Percentiles rank a stretch among this genome's conserved stretches.
phyloP scores from a whole-genome alignment of 202 grass and related monocot genomes.

The Zizania palustris region DNA sequence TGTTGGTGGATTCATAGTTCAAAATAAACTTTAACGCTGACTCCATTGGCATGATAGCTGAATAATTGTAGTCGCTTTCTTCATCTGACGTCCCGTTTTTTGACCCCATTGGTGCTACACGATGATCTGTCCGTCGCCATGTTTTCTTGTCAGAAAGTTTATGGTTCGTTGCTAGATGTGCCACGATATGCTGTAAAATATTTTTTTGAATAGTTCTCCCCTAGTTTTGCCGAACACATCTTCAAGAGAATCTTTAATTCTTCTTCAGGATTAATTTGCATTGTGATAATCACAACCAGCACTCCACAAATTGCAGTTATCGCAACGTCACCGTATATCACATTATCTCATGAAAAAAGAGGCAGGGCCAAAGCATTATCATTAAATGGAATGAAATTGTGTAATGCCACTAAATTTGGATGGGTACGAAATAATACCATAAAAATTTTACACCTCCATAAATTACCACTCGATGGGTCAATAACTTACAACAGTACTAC shows the following conservation, averaged over 20 bases:
- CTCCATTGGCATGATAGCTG: constrained; percentile 41
- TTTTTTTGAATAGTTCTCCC: too few species aligned
- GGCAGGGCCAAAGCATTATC: too few species aligned
- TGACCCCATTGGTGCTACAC: not conserved
- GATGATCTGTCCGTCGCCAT: not conserved
- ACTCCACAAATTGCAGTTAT: not conserved
- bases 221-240: not conserved
- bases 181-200: not conserved
- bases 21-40: constrained; percentile 55
- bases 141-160: not conserved
- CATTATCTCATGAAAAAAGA: too few species aligned
- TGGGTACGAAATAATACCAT: too few species aligned
- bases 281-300: not conserved
- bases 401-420: too few species aligned
- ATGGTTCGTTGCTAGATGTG: not conserved
- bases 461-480: too few species aligned
- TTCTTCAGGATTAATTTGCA: not conserved
- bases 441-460: too few species aligned
- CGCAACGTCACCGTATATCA: not conserved
- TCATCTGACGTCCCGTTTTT: not conserved
- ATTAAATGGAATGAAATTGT: too few species aligned
- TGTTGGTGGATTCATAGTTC: constrained; percentile 41
- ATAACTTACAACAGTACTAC: too few species aligned
- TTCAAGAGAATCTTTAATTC: not conserved
- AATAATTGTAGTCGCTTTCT: constrained; percentile 34